A percentile compares a stretch with the other conserved stretches of the same genome.
These are phyloP conservation scores for Raddia guianensis DNA, from an alignment of 176 grass and related monocot species.

Conservation along the genomic window DNA sequence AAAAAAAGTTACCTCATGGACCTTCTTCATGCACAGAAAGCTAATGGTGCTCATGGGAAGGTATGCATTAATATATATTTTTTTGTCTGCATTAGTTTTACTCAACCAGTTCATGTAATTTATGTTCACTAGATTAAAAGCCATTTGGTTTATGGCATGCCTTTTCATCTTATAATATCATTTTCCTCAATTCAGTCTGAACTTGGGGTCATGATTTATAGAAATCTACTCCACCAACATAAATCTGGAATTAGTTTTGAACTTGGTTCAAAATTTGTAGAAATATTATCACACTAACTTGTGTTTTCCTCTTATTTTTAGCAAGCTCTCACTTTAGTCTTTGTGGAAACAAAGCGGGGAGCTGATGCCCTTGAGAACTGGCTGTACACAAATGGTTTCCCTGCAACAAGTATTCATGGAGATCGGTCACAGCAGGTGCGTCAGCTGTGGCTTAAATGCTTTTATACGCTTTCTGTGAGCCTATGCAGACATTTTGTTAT, in stretches of 20 bases:
- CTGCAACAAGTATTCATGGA: conserved; percentile 95
- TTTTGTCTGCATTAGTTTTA: conserved; percentile 19
- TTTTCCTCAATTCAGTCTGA: not conserved
- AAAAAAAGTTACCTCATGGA: conserved; percentile 98
- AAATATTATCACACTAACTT: conserved; percentile 6
- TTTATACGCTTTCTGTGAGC: not conserved
- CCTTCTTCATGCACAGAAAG: conserved; percentile 87
- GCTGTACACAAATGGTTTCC: conserved; percentile 85
- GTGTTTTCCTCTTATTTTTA: conserved; percentile 44
- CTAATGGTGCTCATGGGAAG: conserved; percentile 83
- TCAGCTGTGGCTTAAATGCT: not conserved
- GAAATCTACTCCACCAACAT: not conserved
- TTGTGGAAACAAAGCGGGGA: conserved; percentile 95
- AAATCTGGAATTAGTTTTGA: not conserved
- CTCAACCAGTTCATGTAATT: not conserved
- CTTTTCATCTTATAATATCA: not conserved
- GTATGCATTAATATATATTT: conserved; percentile 24
- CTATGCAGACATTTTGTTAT: conserved; percentile 1
- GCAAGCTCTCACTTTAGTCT: conserved; percentile 86
- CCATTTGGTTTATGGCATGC: not conserved
- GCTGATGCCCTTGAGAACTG: conserved; percentile 95
- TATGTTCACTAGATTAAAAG: conserved; percentile 11
- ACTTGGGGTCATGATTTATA: not conserved
- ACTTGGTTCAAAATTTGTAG: not conserved
- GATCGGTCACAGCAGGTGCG: conserved; percentile 84